Percentiles rank a stretch among this genome's conserved stretches.
These are phyloP conservation scores for Letharia columbiana DNA, from an alignment of 495 filamentous ascomycete species.

Conservation along the genomic window DNA sequence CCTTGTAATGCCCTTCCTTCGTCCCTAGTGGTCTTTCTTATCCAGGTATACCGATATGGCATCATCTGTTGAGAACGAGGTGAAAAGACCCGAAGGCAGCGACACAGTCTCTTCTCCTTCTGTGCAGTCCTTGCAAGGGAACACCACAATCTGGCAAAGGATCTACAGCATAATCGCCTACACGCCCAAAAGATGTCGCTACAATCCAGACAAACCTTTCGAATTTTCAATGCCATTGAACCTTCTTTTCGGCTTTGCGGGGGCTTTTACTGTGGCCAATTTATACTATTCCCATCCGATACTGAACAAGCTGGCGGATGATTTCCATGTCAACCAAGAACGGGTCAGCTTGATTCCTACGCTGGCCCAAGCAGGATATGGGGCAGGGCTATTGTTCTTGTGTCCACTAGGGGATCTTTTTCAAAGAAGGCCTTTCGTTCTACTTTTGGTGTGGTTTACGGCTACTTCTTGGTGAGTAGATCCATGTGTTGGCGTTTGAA, in stretches of 20 bases:
- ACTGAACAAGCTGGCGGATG: slow-evolving; percentile 51
- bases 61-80: neutral
- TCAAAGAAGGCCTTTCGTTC: slow-evolving; percentile 58
- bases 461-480: slow-evolving; percentile 49
- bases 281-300: slow-evolving; percentile 67
- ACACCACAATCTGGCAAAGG: neutral
- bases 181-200: slow-evolving; percentile 48
- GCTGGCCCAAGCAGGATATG: slow-evolving; percentile 74
- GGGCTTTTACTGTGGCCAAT: slow-evolving; percentile 55
- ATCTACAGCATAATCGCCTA: slow-evolving; percentile 26
- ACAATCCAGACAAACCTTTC: slow-evolving; percentile 46
- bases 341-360: slow-evolving; percentile 58
- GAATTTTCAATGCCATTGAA: slow-evolving; percentile 53
- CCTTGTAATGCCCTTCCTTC: neutral
- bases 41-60: neutral
- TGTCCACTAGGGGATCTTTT: slow-evolving; percentile 75
- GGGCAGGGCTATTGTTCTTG: slow-evolving; percentile 61
- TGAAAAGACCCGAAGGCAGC: neutral
- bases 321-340: slow-evolving; percentile 53
- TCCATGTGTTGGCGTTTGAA: neutral
- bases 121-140: neutral
- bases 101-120: neutral
- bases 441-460: slow-evolving; percentile 56
- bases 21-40: neutral
- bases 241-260: slow-evolving; percentile 49